Base-by-base conservation (phyloP, 345 rosid species). In the Dimocarpus longan region DNA sequence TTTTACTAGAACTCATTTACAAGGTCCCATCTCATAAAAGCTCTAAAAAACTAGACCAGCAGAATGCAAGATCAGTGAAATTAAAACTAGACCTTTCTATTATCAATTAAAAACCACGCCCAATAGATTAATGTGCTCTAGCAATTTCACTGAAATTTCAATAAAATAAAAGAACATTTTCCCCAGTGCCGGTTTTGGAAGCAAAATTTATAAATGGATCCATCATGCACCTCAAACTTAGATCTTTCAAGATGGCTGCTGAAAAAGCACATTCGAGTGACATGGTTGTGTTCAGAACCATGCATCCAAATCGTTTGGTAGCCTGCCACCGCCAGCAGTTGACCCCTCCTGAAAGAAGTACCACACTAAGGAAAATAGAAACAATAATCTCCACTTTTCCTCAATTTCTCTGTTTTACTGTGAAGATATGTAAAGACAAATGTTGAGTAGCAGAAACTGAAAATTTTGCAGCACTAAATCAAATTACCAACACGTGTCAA, bases 341-440 rank as follows among this genome's bases (percentile, higher is more conserved):
- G 67, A 40, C 39, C 44, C 68, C 12, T 64, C 70, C 46, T 26
- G 59, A 15, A 32, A 12, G 9, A 5, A 65, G 40, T 50, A 18
- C 37, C 16, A 21, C 63, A 15, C 42, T 21, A 46, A 4, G 57
- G 22, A 44, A 63, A 22, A 16, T 42, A 44, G 42, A 32, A 13
- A 68, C 67, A 63, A 63, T 13, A 8, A 60, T 22, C 21, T 60
- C 56, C 40, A 8, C 5, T 60, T 46, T n/a, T 75, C 59, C 69
- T 63, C 70, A 64, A 75, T 9, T 44, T 62, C 77, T 22, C 77
- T 26, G 28, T 56, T 74, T 43, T 44, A 63, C 69, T 42, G 9
- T 28, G 5, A 26, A 71, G n/a, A 26, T 40, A 59, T 59, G 22
- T 60, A 60, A 60, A 22, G 18, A 46, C 24, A 54, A 3, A 24